Conservation (phyloP, 441 rosid species). For the Kokia cookei region DNA sequence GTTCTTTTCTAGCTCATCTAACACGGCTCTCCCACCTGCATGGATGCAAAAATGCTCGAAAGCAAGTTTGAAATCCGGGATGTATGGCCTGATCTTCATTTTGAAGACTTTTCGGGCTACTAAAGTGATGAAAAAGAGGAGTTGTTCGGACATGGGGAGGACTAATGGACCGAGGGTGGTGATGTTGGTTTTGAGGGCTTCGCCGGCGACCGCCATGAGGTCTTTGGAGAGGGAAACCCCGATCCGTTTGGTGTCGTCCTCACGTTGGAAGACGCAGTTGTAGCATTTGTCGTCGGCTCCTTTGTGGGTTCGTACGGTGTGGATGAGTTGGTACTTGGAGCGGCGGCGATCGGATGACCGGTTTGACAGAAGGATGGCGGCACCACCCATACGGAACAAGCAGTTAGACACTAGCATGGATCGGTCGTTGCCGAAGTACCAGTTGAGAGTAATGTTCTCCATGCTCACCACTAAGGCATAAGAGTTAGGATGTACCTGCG, state of each 20-base stretch:
- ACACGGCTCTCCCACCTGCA: slow-evolving; percentile 39
- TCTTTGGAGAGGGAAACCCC: slow-evolving; percentile 44
- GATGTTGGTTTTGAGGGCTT: slow-evolving; percentile 38
- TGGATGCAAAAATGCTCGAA: slow-evolving; percentile 46
- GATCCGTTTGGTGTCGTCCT: slow-evolving; percentile 31
- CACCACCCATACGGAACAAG: slow-evolving; percentile 66
- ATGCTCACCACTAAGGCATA: slow-evolving; percentile 64
- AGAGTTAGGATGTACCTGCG: slow-evolving; percentile 58
- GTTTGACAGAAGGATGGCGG: slow-evolving; percentile 59
- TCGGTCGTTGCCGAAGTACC: slow-evolving; percentile 67
- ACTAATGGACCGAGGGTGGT: slow-evolving; percentile 39
- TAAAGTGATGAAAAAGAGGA: slow-evolving; percentile 28
- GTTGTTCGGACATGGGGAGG: slow-evolving; percentile 43
- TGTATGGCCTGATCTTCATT: slow-evolving; percentile 37
- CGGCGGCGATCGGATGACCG: slow-evolving; percentile 43
- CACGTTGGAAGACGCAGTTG: slow-evolving; percentile 53
- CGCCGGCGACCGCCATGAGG: slow-evolving; percentile 40
- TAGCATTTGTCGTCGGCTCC: slow-evolving; percentile 49
- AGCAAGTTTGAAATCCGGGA: slow-evolving; percentile 40
- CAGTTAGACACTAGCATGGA: slow-evolving; percentile 72
- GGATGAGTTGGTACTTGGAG: slow-evolving; percentile 55
- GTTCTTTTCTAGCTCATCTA: slow-evolving; percentile 40
- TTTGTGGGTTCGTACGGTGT: slow-evolving; percentile 65
- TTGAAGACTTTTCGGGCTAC: slow-evolving; percentile 33
- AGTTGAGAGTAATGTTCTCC: slow-evolving; percentile 61